Conservation (phyloP, 1,284 basidiomycete genomes). For the Kalmanozyma brasiliensis region DNA sequence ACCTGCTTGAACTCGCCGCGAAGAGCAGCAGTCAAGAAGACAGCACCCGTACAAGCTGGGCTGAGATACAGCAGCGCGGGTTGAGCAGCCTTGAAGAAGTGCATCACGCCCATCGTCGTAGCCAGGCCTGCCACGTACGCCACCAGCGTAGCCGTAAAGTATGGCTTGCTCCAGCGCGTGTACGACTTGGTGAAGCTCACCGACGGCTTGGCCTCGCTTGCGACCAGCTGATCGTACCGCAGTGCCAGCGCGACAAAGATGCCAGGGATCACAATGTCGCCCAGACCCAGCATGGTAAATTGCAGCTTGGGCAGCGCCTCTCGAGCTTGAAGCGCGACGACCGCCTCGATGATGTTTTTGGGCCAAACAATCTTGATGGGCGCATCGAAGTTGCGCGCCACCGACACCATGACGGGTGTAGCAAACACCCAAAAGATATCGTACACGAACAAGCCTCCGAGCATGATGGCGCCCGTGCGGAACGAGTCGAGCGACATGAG, state of each 20-base stretch:
- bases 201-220: constrained; percentile 67
- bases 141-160: constrained; percentile 78
- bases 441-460: constrained; percentile 70
- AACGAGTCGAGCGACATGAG: constrained; percentile 90
- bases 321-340: constrained; percentile 20
- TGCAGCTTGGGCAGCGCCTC: constrained; percentile 69
- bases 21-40: constrained; percentile 65
- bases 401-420: constrained; percentile 70
- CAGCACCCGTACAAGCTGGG: constrained; percentile 72
- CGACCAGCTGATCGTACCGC: constrained; percentile 79
- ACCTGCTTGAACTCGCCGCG: constrained; percentile 67
- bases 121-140: constrained; percentile 83
- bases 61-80: constrained; percentile 89
- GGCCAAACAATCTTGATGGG: constrained; percentile 76
- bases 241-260: constrained; percentile 87
- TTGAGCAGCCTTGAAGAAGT: constrained; percentile 81
- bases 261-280: constrained; percentile 91
- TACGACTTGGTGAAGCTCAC: constrained; percentile 50
- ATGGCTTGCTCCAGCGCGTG: constrained; percentile 75
- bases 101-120: constrained; percentile 89
- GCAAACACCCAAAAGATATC: constrained; percentile 68
- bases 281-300: constrained; percentile 90
- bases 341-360: constrained; percentile 65
- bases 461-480: constrained; percentile 83
- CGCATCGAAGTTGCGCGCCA: constrained; percentile 90